These are phyloP conservation scores for Misopates orontium DNA, from an alignment of 257 asterid species.

Conservation along the genomic window DNA sequence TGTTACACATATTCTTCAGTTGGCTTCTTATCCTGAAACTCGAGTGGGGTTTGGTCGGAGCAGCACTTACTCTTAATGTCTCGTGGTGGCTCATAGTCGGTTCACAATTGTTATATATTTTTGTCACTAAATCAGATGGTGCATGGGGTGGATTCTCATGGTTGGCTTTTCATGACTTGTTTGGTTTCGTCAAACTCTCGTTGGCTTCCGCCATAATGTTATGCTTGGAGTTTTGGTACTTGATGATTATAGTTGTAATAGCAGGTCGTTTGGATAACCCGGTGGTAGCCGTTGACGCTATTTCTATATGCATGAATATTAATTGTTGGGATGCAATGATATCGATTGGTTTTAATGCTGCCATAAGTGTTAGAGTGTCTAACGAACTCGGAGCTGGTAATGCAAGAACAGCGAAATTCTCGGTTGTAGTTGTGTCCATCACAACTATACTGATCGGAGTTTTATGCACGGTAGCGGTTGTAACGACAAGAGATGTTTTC, in stretches of 20 bases:
- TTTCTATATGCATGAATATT: slow-evolving; percentile 84
- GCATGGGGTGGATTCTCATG: slow-evolving; percentile 85
- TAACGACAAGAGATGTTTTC: slow-evolving; percentile 51
- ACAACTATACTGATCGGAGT: slow-evolving; percentile 55
- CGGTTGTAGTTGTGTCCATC: slow-evolving; percentile 72
- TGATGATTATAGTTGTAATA: slow-evolving; percentile 63
- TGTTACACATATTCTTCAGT: slow-evolving; percentile 55
- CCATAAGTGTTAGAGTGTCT: slow-evolving; percentile 82
- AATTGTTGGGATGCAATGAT: slow-evolving; percentile 82
- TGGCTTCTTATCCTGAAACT: slow-evolving; percentile 69
- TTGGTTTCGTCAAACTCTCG: slow-evolving; percentile 63
- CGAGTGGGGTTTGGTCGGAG: slow-evolving; percentile 64
- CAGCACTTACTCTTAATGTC: no score
- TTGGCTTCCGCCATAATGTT: slow-evolving; percentile 81
- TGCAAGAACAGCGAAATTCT: slow-evolving; percentile 64
- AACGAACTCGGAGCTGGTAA: slow-evolving; percentile 88
- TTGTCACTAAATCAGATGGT: slow-evolving; percentile 58
- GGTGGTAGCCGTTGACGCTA: slow-evolving; percentile 69
- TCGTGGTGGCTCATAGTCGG: slow-evolving; percentile 75
- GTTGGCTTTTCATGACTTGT: slow-evolving; percentile 71
- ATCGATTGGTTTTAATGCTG: slow-evolving; percentile 80
- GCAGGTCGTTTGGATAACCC: slow-evolving; percentile 78
- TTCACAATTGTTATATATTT: slow-evolving; percentile 56
- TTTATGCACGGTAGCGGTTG: slow-evolving; percentile 41
- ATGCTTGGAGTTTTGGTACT: slow-evolving; percentile 92